phyloP scores from a whole-genome alignment of 805 yeast genomes.

The Suhomyces sp. region DNA sequence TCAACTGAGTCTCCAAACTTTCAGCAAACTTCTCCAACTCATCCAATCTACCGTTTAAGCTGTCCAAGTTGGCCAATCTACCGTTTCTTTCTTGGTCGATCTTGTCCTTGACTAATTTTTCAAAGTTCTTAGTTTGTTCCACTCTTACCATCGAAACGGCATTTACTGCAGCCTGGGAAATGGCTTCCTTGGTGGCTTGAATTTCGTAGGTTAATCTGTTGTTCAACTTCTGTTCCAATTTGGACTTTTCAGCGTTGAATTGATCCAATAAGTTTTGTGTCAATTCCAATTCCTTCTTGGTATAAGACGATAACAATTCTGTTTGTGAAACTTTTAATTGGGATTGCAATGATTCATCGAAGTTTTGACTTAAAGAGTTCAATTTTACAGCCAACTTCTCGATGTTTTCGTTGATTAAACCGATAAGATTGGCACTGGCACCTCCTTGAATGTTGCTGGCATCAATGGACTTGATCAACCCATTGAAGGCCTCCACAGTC shows the following conservation, averaged over 20 bases:
- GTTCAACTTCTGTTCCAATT: constrained; percentile 59
- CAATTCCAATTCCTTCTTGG: constrained; percentile 53
- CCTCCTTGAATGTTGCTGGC: constrained; percentile 23
- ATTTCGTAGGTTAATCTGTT: constrained; percentile 62
- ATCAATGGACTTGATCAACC: constrained; percentile 36
- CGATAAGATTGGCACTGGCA: constrained; percentile 29
- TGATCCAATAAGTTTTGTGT: constrained; percentile 60
- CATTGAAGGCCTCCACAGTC: constrained; percentile 40
- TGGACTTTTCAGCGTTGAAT: constrained; percentile 59
- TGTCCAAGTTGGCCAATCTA: constrained; percentile 66
- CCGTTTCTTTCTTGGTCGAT: constrained; percentile 66
- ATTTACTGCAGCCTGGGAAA: constrained; percentile 72
- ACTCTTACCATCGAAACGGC: constrained; percentile 65
- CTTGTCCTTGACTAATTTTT: constrained; percentile 53
- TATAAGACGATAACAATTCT: constrained; percentile 38
- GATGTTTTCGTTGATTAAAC: constrained; percentile 33
- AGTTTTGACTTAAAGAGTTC: constrained; percentile 30
- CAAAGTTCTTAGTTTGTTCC: constrained; percentile 67
- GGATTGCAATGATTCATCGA: constrained; percentile 36
- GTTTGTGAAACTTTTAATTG: constrained; percentile 39
- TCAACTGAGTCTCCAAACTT: constrained; percentile 39
- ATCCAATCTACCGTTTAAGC: constrained; percentile 53
- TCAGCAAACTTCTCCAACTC: constrained; percentile 56
- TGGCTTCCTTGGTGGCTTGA: constrained; percentile 61
- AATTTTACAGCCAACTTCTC: constrained; percentile 31